Evolutionary conservation across 257 asterid genomes (phyloP).

Genomic region (Gardenia jasminoides): DNA sequence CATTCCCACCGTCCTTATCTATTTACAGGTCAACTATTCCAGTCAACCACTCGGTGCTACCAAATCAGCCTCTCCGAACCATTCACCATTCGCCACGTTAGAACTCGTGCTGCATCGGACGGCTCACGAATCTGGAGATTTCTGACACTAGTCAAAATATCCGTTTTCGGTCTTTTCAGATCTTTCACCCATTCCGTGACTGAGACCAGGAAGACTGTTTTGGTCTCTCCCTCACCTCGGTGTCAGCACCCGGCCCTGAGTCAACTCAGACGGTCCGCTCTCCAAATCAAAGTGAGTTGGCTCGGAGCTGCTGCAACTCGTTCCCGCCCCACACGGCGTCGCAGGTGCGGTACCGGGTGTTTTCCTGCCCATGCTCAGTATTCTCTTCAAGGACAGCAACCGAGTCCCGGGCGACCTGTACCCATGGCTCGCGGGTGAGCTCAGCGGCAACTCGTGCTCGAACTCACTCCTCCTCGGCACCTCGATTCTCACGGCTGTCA

Average conservation of each 20-base stretch:
- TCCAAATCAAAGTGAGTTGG: constrained; percentile 42
- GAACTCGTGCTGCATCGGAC: neutral
- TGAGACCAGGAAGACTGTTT: neutral
- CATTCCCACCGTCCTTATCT: neutral
- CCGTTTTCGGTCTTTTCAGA: neutral
- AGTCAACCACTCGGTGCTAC: neutral
- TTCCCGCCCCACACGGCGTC: constrained; percentile 37
- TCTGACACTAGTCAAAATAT: neutral
- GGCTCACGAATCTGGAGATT: neutral
- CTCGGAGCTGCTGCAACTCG: constrained; percentile 22
- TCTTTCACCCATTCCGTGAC: neutral
- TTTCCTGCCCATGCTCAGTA: constrained; percentile 56
- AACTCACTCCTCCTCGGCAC: constrained; percentile 52
- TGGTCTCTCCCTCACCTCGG: neutral
- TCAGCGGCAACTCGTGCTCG: constrained; percentile 40
- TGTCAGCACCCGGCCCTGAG: constrained; percentile 12
- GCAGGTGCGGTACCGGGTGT: constrained; percentile 35
- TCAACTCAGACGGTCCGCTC: constrained; percentile 20
- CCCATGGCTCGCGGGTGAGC: constrained; percentile 40
- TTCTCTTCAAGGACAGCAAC: constrained; percentile 53
- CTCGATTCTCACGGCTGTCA: constrained; percentile 48
- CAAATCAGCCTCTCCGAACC: neutral
- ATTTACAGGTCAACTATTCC: neutral
- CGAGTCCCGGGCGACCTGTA: constrained; percentile 52
- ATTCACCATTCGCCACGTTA: neutral